Evolutionary conservation across 495 filamentous ascomycete species (phyloP).

Genomic region (Trichoderma reesei): DNA sequence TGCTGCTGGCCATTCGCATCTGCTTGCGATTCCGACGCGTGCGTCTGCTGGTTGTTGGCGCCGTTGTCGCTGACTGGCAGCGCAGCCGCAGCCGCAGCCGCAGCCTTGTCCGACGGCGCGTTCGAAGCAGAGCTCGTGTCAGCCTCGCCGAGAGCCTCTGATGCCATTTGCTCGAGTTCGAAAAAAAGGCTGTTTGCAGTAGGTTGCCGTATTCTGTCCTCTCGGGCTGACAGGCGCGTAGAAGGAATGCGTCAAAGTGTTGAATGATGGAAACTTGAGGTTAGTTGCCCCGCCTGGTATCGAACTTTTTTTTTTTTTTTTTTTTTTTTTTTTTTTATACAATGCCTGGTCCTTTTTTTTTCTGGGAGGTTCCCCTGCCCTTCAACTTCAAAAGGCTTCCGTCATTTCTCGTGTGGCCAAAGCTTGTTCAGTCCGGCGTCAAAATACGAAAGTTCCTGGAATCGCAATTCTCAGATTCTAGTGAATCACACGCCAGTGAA

Average conservation of each 20-base stretch:
- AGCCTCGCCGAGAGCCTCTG: slow-evolving; percentile 4
- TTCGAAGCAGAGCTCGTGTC: not conserved
- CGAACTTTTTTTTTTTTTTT: not conserved
- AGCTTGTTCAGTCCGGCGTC: not conserved
- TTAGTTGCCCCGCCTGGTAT: not conserved
- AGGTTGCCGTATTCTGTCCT: not conserved
- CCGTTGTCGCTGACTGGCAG: not conserved
- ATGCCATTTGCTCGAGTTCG: not conserved
- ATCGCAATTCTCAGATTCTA: too few relatives aligned
- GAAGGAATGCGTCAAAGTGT: too few relatives aligned
- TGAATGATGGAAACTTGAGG: not conserved
- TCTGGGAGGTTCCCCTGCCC: too few relatives aligned
- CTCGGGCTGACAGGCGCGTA: not conserved
- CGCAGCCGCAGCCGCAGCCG: not conserved
- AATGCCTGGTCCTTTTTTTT: too few relatives aligned
- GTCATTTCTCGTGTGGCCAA: not conserved
- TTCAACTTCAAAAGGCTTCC: too few relatives aligned
- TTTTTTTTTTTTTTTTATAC: not conserved
- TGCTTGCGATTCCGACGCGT: not conserved
- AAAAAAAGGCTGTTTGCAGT: not conserved
- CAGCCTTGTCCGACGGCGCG: not conserved
- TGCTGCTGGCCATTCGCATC: not conserved
- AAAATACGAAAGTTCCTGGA: too few relatives aligned
- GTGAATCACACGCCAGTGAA: too few relatives aligned
- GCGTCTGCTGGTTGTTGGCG: not conserved